A percentile compares a stretch with the other conserved stretches of the same genome.
Evolutionary conservation across 495 filamentous ascomycete species (phyloP).

Genomic region (Annulohypoxylon bovei): DNA sequence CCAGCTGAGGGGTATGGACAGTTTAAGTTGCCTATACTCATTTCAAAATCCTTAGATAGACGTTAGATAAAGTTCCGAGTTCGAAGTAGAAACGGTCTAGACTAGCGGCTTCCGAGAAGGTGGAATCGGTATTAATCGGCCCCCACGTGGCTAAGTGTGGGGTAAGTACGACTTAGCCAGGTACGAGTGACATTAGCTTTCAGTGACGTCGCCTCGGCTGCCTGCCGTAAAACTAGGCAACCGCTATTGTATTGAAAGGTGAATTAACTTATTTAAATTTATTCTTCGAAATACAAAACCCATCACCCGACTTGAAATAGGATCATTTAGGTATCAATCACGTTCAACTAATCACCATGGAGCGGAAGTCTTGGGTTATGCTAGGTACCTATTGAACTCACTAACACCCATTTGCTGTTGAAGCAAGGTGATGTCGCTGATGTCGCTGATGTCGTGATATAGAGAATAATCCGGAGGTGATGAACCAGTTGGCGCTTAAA

Average conservation of each 20-base stretch:
- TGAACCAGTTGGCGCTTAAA: conserved; percentile 75
- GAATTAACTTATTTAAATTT: no score
- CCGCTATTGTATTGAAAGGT: not conserved
- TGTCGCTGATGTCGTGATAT: not conserved
- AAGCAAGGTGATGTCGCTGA: not conserved
- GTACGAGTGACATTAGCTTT: not conserved
- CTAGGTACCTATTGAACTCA: conserved; percentile 9
- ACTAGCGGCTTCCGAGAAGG: not conserved
- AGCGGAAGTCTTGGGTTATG: conserved; percentile 21
- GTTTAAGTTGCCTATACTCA: not conserved
- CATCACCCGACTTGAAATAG: not conserved
- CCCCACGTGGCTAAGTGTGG: conserved; percentile 11
- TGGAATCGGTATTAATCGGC: not conserved
- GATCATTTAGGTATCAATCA: no score
- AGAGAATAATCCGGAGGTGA: conserved; percentile 76
- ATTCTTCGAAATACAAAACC: not conserved
- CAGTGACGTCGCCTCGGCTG: conserved; percentile 10
- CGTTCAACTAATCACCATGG: conserved; percentile 6
- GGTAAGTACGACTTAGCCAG: conserved; percentile 1
- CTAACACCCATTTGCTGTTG: not conserved
- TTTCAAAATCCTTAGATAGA: not conserved
- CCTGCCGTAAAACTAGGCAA: not conserved
- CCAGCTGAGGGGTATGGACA: no score
- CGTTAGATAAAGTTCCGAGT: not conserved
- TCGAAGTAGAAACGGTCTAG: not conserved